Evolutionary conservation across 148 eudicot species (phyloP), one percentile per base, ranked within the genome.

Genomic region (Vaccinium macrocarpon): DNA sequence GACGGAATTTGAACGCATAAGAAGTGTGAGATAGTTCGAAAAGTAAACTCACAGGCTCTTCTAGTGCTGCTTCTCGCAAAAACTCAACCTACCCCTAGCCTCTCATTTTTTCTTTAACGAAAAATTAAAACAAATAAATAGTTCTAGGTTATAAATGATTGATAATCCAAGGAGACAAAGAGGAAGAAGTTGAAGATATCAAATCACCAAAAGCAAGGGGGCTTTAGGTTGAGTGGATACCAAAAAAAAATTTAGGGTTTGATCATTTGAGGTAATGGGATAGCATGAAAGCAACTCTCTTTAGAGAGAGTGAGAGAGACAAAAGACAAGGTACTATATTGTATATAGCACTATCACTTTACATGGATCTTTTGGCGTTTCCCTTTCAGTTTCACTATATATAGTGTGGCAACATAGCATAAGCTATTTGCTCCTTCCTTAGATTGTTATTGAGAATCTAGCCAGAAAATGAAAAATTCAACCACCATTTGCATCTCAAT

Each of bases 361-460:
- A 18, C 53, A 21, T 49, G 25, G 25, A 23, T 13, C 35, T 15
- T 46, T 49, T 12, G 79, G 14, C 14, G 42, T 42, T 74, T 74
- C 78, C 78, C 52, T 74, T 19, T 52, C n/a, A 42, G 21, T 46
- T 74, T n/a, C 79, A 23, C 38, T 76, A 76, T 76, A 76, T 8
- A 76, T 76, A 64, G 23, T 76, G 3, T 12, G 50, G 23, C 21
- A 6, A 64, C 9, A 23, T 46, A 42, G 11, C 51, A 19, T 35
- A 74, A 49, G 27, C 15, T 49, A 21, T 13, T 9, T 11, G 32
- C 79, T 49, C 79, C 21, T 1, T 35, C 50, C 18, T 23, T 49
- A 48, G 18, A 27, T 49, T 76, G 55, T 19, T 76, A 2, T 21
- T 19, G 15, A 19, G 27, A 75, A 19, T 75, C n/a, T 48, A 48